phyloP scores from a whole-genome alignment of 2,329 filamentous ascomycete genomes.

The Xylaria multiplex region DNA sequence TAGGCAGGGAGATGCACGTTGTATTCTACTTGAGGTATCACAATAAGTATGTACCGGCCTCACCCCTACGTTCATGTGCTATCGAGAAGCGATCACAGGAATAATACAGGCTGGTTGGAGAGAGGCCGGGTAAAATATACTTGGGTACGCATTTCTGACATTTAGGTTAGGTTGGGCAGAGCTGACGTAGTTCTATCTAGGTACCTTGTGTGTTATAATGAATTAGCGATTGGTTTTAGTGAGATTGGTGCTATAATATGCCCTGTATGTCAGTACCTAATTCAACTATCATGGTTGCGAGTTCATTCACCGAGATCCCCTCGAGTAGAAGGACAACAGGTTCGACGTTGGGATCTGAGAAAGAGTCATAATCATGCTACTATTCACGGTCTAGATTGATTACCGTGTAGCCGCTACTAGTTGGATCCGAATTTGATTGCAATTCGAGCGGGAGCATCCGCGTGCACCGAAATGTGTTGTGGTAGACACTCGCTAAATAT shows the following conservation, averaged over 20 bases:
- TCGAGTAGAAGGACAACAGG: too few species aligned
- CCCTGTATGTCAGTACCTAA: neutral
- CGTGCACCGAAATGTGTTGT: neutral
- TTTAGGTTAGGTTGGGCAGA: neutral
- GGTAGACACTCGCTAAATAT: neutral
- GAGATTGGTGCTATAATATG: neutral
- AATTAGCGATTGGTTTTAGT: neutral
- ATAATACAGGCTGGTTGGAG: neutral
- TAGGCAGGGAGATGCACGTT: slow-evolving; percentile 13
- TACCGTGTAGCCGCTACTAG: too few species aligned
- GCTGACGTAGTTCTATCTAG: neutral
- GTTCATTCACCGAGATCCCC: too few species aligned
- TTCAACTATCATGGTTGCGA: too few species aligned
- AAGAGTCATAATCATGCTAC: too few species aligned
- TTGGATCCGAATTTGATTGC: too few species aligned
- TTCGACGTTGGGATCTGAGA: too few species aligned
- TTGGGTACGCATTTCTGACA: neutral
- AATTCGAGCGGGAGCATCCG: neutral
- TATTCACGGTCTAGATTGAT: too few species aligned
- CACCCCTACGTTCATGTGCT: neutral
- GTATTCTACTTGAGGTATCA: neutral
- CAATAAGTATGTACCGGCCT: neutral
- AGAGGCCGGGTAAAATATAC: too few species aligned
- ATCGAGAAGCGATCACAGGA: neutral
- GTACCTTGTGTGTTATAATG: neutral